Percentiles rank a stretch among this genome's conserved stretches.
Evolutionary conservation across 306 rosid genomes (phyloP).

Genomic region (Malus sieversii): DNA sequence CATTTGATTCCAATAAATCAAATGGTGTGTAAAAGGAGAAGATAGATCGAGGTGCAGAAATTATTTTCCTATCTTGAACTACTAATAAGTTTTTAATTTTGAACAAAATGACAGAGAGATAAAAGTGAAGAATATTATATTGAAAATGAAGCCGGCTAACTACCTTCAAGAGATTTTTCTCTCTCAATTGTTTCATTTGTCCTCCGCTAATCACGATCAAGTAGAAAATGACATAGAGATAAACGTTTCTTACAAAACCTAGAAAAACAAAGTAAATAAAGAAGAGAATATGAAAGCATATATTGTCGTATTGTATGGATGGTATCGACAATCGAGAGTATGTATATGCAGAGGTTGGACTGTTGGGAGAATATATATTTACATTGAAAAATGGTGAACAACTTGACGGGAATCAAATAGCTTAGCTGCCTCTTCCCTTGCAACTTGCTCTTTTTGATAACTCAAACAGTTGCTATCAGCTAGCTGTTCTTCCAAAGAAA

Average conservation of each 20-base stretch:
- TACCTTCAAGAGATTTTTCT: no score
- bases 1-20: no score
- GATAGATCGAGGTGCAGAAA: no score
- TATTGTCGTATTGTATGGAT: not conserved
- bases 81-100: not conserved
- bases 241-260: not conserved
- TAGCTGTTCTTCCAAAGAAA: not conserved
- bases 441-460: slow-evolving; percentile 15
- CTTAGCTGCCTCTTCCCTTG: not conserved
- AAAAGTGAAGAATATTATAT: not conserved
- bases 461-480: not conserved
- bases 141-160: no score
- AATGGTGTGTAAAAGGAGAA: no score
- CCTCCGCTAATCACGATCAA: no score
- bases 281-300: not conserved
- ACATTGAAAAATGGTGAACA: not conserved
- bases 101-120: not conserved
- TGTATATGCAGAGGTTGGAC: not conserved
- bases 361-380: not conserved
- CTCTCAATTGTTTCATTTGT: no score
- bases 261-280: not conserved
- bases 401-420: slow-evolving; percentile 24
- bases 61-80: no score
- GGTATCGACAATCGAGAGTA: not conserved
- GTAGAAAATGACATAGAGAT: not conserved